These are phyloP conservation scores for Lodderomyces theae DNA, from an alignment of 1,139 yeast genomes.

Conservation along the genomic window DNA sequence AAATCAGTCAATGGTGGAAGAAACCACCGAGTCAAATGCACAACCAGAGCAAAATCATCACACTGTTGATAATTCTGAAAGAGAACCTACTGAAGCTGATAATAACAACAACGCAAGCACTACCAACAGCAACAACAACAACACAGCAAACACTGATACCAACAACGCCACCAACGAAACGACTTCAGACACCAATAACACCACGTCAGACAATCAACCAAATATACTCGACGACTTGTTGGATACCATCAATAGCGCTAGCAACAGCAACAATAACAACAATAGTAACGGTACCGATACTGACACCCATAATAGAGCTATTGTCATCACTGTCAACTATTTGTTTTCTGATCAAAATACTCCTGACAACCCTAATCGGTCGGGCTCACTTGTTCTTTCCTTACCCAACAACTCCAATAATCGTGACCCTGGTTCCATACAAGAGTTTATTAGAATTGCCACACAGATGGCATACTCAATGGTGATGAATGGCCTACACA, in stretches of 20 bases:
- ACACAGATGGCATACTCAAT: slow-evolving; percentile 69
- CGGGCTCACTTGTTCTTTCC: slow-evolving; percentile 58
- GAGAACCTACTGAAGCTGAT: too few relatives aligned
- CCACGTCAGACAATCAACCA: neutral
- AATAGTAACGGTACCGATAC: neutral
- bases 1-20: neutral
- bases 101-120: too few relatives aligned
- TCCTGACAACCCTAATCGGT: slow-evolving; percentile 41
- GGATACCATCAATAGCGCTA: neutral
- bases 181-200: neutral
- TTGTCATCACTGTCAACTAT: slow-evolving; percentile 45
- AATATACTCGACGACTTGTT: neutral
- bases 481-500: slow-evolving; percentile 43
- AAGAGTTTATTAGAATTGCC: slow-evolving; percentile 61
- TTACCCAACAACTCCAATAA: slow-evolving; percentile 64
- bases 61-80: too few relatives aligned
- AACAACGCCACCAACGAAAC: neutral
- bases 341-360: slow-evolving; percentile 44
- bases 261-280: neutral
- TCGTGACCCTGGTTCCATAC: slow-evolving; percentile 50
- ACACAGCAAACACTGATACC: neutral
- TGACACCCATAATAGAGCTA: slow-evolving; percentile 20
- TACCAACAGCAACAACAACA: neutral
- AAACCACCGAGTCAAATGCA: neutral
- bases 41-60: neutral